Evolutionary conservation across 176 grass and related monocot genomes (phyloP).

Genomic region (Aegilops bicornis): DNA sequence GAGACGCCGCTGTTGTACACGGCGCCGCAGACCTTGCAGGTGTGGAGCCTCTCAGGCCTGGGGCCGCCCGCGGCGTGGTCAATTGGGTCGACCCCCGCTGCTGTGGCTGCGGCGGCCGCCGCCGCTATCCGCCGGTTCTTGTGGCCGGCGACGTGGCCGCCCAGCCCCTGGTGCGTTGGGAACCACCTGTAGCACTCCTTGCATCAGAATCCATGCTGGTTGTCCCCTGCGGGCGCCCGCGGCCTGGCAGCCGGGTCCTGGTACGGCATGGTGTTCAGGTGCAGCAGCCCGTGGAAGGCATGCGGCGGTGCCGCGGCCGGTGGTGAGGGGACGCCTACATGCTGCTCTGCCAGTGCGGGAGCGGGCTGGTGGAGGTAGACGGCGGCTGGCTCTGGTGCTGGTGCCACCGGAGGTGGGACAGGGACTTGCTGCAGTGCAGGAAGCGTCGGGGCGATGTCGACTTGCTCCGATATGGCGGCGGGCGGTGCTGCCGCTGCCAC

Average conservation of each 20-base stretch:
- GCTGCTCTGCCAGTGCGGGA: too few species aligned
- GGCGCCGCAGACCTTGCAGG: not conserved
- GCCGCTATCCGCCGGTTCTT: slow-evolving; percentile 18
- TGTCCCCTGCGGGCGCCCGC: too few species aligned
- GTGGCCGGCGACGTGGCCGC: slow-evolving; percentile 44
- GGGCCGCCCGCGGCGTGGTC: not conserved
- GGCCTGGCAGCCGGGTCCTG: not conserved
- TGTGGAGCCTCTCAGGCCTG: not conserved
- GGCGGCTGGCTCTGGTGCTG: not conserved
- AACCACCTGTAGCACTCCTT: slow-evolving; percentile 1
- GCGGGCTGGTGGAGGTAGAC: not conserved
- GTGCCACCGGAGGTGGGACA: not conserved
- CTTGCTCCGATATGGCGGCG: not conserved
- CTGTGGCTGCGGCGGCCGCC: not conserved
- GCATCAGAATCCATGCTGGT: slow-evolving; percentile 14
- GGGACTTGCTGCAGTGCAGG: not conserved
- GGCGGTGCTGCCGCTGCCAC: not conserved
- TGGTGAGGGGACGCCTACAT: too few species aligned
- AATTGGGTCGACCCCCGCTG: not conserved
- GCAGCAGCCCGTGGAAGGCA: not conserved
- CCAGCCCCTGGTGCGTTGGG: slow-evolving; percentile 31
- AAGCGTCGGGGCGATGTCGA: not conserved
- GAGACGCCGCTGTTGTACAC: slow-evolving; percentile 3
- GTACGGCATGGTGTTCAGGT: not conserved
- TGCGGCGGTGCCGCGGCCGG: not conserved